Base-by-base conservation (phyloP, 2,329 filamentous ascomycete species). In the Cladobotryum protrusum region DNA sequence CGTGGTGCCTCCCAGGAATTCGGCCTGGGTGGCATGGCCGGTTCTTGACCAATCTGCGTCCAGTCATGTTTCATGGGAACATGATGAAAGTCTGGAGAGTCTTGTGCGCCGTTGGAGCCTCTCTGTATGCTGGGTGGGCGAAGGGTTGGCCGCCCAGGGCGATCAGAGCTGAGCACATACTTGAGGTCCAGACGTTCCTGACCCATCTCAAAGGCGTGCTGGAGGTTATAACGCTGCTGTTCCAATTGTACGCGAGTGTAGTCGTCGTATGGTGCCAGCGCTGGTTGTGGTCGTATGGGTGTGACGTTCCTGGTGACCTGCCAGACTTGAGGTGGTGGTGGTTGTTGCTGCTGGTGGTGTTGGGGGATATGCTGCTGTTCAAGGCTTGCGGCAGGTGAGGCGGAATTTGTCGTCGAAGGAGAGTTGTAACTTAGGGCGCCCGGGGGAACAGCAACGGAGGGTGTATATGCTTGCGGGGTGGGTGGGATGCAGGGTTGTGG, bases 141-240 rank as follows among this genome's bases (percentile, higher is more conserved):
- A 44, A 54, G 49, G 4, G 48, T 50, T 5, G 47, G 54, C 29
- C 41, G 37, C 8, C 37, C 37, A 41, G 17, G 37, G 13, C 81
- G 77, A 6, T 77, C 74, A 33, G 77, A 69, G 52, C 85, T 82
- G 1, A 92, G 74, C 2, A 93, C 72, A 57, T 90, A 91, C 50
- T 83, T 85, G 32, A 93, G 78, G 5, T 83, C 85, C 8, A 91
- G 73, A 43, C 83, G 78, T 61, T 91, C 87, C 1, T 78, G 72
- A 3, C 78, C 77, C 51, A 87, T 69, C 36, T 85, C 78, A 1
- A 86, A 63, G 36, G 76, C 76, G 50, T 83, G 79, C 15, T 72
- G 64, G 45, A 75, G 67, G 17, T 75, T 72, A 29, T 75, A 69
- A 6, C 72, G 71, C 57, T 78, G 78, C 59, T 76, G 76, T 54